These are phyloP conservation scores for Luzula sylvatica DNA, from an alignment of 176 grass and related monocot genomes.

Conservation along the genomic window DNA sequence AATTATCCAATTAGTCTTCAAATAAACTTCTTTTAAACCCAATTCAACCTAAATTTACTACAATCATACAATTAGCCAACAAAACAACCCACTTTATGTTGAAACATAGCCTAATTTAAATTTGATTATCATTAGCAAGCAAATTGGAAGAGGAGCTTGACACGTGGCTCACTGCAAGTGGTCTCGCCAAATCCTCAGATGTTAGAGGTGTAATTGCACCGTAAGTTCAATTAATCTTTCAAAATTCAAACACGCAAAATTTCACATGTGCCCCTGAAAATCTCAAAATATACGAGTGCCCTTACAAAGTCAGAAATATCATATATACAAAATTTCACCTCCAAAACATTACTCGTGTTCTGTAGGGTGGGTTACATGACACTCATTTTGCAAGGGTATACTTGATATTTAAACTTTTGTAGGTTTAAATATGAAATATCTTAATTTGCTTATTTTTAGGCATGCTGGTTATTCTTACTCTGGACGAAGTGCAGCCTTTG, in stretches of 20 bases:
- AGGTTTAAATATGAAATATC: too few species aligned
- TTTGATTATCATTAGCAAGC: conserved; percentile 44
- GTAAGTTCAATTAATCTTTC: conserved; percentile 37
- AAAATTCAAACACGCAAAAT: not conserved
- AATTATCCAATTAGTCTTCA: not conserved
- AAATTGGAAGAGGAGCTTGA: conserved; percentile 81
- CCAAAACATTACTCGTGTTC: not conserved
- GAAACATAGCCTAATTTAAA: conserved; percentile 2
- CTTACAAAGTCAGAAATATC: not conserved
- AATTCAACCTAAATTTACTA: conserved; percentile 1
- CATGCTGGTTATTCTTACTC: conserved; percentile 99
- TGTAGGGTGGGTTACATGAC: too few species aligned
- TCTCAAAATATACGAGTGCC: too few species aligned
- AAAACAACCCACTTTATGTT: not conserved
- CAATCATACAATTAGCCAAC: conserved; percentile 6
- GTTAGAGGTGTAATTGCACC: conserved; percentile 89
- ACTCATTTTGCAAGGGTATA: too few species aligned
- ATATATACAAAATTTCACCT: too few species aligned
- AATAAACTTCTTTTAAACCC: not conserved
- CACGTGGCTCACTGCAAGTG: conserved; percentile 51
- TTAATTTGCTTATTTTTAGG: conserved; percentile 33
- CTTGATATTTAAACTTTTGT: too few species aligned
- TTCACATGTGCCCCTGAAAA: too few species aligned
- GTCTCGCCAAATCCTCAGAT: conserved; percentile 64
- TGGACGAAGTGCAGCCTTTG: conserved; percentile 77